phyloP scores from a whole-genome alignment of 2,329 filamentous ascomycete species.

The Colletotrichum liriopes region DNA sequence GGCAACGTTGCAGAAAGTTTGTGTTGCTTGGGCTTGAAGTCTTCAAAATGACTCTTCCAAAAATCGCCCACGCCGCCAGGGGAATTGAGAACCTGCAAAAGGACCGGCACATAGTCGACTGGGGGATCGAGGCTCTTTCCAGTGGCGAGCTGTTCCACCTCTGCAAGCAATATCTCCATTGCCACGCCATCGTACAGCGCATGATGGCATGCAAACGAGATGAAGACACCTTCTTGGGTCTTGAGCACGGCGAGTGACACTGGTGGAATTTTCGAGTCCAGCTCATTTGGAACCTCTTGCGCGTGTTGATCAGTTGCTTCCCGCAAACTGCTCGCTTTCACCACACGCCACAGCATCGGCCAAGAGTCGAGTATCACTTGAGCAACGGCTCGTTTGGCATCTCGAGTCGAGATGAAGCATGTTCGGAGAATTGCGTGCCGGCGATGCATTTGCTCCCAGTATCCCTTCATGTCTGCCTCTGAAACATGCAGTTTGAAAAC shows the following conservation, averaged over 20 bases:
- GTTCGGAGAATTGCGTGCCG: conserved; percentile 86
- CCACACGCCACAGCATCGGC: conserved; percentile 57
- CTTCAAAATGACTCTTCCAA: conserved; percentile 73
- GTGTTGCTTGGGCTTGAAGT: conserved; percentile 58
- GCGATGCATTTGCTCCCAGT: conserved; percentile 75
- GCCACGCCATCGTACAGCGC: conserved; percentile 90
- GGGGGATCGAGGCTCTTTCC: conserved; percentile 63
- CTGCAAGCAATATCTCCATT: conserved; percentile 77
- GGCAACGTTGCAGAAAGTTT: background rate
- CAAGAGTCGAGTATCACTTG: conserved; percentile 77
- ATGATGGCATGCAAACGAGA: conserved; percentile 78
- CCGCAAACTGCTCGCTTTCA: conserved; percentile 53
- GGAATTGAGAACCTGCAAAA: conserved; percentile 70
- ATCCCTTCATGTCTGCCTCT: conserved; percentile 64
- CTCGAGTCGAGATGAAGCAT: conserved; percentile 78
- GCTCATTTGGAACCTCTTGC: conserved; percentile 52
- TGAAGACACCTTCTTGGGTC: conserved; percentile 50
- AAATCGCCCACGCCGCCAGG: conserved; percentile 70
- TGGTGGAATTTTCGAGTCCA: conserved; percentile 64
- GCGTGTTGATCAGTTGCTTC: conserved; percentile 59
- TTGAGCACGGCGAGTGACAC: conserved; percentile 62
- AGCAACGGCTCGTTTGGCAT: conserved; percentile 74
- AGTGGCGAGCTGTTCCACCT: conserved; percentile 75
- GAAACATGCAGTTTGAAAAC: conserved; percentile 72
- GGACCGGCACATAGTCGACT: conserved; percentile 74